Evolutionary conservation across 305 asterid species (phyloP).

Genomic region (Solanum hybrid): DNA sequence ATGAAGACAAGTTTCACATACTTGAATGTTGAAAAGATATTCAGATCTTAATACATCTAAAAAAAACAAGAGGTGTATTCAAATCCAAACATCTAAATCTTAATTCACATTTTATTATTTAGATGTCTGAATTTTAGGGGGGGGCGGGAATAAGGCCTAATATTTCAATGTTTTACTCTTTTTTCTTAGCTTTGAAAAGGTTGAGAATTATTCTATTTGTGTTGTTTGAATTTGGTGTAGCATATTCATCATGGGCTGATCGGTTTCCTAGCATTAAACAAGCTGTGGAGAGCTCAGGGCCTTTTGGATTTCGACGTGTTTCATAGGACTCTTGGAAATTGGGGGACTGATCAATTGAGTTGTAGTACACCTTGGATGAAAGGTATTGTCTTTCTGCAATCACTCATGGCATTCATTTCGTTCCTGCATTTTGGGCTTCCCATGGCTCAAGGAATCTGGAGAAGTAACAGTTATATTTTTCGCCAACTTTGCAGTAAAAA

Average conservation of each 20-base stretch:
- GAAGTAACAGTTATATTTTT: not conserved
- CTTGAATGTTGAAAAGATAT: not conserved
- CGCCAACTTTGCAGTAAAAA: not conserved
- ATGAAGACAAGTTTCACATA: not conserved
- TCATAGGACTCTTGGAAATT: not conserved
- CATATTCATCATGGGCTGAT: constrained; percentile 62
- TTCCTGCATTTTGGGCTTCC: not conserved
- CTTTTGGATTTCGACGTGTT: not conserved
- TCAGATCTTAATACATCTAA: not conserved
- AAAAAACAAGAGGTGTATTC: not conserved
- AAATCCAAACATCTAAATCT: not conserved
- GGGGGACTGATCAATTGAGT: not conserved
- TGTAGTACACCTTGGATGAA: not conserved
- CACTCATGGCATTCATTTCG: not conserved
- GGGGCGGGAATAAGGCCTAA: not conserved
- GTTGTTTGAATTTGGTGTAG: constrained; percentile 24
- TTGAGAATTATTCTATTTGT: not conserved
- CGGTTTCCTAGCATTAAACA: constrained; percentile 53
- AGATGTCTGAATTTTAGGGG: not conserved
- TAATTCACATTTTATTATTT: not conserved
- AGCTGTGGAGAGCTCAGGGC: constrained; percentile 29
- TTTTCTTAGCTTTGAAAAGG: not conserved
- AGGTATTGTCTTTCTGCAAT: not conserved
- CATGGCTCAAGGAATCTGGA: not conserved
- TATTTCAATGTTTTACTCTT: not conserved